A percentile compares a stretch with the other conserved stretches of the same genome.
phyloP scores from a whole-genome alignment of 2,329 filamentous ascomycete genomes.

The Didymella glomerata region DNA sequence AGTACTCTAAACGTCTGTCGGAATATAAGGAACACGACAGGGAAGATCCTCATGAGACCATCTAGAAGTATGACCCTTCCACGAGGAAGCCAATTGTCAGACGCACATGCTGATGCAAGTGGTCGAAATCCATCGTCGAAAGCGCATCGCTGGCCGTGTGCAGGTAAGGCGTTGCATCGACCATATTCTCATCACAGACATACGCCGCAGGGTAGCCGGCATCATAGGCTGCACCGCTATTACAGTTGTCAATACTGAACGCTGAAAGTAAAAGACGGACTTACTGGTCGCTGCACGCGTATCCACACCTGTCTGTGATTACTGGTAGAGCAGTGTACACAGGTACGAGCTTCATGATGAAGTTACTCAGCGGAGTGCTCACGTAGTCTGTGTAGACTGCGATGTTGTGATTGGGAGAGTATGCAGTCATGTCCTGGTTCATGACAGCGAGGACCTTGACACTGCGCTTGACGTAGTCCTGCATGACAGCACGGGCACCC shows the following conservation, averaged over 20 bases:
- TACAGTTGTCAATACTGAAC: not conserved
- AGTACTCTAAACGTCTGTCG: not conserved
- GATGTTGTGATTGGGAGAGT: conserved; percentile 72
- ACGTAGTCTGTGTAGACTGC: conserved; percentile 76
- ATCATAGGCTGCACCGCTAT: conserved; percentile 68
- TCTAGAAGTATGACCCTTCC: conserved; percentile 75
- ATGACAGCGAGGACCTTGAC: conserved; percentile 85
- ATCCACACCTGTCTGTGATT: conserved; percentile 85
- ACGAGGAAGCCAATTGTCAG: conserved; percentile 82
- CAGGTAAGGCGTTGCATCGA: conserved; percentile 67
- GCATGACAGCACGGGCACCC: conserved; percentile 86
- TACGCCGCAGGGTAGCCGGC: conserved; percentile 76
- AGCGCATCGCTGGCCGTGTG: conserved; percentile 73
- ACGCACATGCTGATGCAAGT: conserved; percentile 86
- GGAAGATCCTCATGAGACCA: not conserved
- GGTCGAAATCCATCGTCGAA: conserved; percentile 77
- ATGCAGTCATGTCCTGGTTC: conserved; percentile 91
- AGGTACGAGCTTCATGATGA: conserved; percentile 47
- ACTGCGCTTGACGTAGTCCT: conserved; percentile 69
- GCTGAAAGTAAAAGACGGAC: not conserved
- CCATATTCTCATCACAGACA: conserved; percentile 75
- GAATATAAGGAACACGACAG: too few species aligned
- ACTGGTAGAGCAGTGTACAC: conserved; percentile 62
- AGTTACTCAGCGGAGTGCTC: conserved; percentile 61
- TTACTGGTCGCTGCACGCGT: conserved; percentile 75